Evolutionary conservation across 345 rosid species (phyloP).

Genomic region (Brassica juncea): DNA sequence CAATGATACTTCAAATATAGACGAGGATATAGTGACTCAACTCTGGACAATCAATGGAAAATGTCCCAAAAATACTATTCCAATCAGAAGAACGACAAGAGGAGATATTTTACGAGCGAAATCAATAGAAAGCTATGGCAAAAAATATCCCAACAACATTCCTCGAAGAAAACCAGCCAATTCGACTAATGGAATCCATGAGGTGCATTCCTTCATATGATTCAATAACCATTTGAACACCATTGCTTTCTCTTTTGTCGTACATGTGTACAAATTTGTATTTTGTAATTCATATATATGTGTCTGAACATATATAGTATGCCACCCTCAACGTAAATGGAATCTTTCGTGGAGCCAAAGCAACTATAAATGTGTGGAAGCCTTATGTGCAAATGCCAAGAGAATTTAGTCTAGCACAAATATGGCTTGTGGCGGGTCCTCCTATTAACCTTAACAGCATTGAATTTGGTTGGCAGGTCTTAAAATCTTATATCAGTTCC

Average conservation of each 20-base stretch:
- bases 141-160: background rate
- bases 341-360: conserved; percentile 1
- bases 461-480: conserved; percentile 29
- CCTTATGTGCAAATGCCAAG: background rate
- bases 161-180: background rate
- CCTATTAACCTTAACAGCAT: background rate
- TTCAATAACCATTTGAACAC: background rate
- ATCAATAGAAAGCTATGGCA: background rate
- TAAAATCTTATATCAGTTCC: background rate
- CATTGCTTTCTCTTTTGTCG: background rate
- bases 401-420: conserved; percentile 24
- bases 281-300: background rate
- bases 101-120: background rate
- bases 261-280: background rate
- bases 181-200: background rate
- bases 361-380: background rate
- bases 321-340: background rate
- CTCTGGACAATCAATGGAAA: background rate
- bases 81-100: conserved; percentile 12
- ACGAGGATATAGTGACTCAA: background rate
- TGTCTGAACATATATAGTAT: background rate
- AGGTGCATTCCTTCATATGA: background rate
- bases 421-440: background rate
- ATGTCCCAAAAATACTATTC: conserved; percentile 1
- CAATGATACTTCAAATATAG: background rate